phyloP scores from a whole-genome alignment of 306 rosid genomes.

The Erythrophleum fordii region DNA sequence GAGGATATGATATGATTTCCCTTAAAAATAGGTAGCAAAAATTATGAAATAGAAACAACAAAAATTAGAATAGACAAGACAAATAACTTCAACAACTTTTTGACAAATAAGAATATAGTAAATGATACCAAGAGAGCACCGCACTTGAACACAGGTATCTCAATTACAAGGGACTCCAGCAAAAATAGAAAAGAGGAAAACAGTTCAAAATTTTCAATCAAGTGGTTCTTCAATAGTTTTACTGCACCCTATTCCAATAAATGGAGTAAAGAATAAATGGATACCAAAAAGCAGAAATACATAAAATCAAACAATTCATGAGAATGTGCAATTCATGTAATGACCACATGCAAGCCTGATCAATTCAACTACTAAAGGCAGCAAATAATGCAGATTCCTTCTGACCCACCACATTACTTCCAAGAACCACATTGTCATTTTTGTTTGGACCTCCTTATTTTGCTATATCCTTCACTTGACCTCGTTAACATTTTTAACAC shows the following conservation, averaged over 20 bases:
- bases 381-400: background rate
- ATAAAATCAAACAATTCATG: background rate
- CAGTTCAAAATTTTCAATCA: background rate
- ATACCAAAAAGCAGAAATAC: background rate
- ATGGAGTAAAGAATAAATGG: background rate
- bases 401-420: background rate
- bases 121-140: background rate
- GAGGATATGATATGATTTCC: background rate
- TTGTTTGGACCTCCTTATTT: background rate
- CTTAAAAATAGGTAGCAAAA: background rate
- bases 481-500: background rate
- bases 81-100: background rate
- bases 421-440: background rate
- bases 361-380: background rate
- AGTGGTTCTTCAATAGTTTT: background rate
- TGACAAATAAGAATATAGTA: background rate
- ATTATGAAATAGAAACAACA: background rate
- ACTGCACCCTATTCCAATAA: background rate
- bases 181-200: background rate
- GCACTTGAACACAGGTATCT: background rate
- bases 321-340: background rate
- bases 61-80: background rate
- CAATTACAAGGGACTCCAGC: background rate
- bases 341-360: background rate
- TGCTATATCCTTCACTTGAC: background rate